phyloP scores from a whole-genome alignment of 2,329 filamentous ascomycete genomes.

The Alternaria burnsii region DNA sequence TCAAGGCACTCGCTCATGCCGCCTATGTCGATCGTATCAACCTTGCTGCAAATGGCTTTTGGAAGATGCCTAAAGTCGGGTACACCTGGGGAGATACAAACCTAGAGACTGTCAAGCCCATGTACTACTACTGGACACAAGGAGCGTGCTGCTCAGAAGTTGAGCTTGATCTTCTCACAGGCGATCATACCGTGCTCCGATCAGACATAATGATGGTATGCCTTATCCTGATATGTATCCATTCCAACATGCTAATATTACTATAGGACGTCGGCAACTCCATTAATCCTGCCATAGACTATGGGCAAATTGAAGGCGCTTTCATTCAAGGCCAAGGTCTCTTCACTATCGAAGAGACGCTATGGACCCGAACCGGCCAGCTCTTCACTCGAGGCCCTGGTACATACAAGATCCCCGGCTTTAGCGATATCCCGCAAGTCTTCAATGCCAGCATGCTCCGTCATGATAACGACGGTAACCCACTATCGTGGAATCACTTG shows the following conservation, averaged over 20 bases:
- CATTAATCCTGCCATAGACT: constrained; percentile 81
- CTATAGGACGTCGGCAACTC: constrained; percentile 77
- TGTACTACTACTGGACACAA: constrained; percentile 97
- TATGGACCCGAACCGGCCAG: constrained; percentile 72
- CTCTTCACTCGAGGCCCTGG: constrained; percentile 70
- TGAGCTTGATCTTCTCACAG: constrained; percentile 89
- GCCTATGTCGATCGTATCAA: constrained; percentile 97
- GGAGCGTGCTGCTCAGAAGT: constrained; percentile 89
- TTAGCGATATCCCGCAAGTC: constrained; percentile 83
- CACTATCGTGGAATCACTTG: constrained; percentile 80
- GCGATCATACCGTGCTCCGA: constrained; percentile 86
- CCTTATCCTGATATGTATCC: background rate
- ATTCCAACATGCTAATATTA: constrained; percentile 5
- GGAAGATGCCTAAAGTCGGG: constrained; percentile 95
- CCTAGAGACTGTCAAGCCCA: constrained; percentile 57
- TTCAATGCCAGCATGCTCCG: constrained; percentile 86
- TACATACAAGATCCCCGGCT: constrained; percentile 88
- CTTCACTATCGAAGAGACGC: constrained; percentile 77
- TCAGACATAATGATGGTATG: constrained; percentile 87
- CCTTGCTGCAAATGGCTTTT: constrained; percentile 92
- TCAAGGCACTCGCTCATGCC: constrained; percentile 86
- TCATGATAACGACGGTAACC: constrained; percentile 59
- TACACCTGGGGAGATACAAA: constrained; percentile 76
- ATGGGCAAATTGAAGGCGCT: constrained; percentile 82
- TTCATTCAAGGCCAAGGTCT: constrained; percentile 81